Evolutionary conservation across 495 filamentous ascomycete genomes (phyloP).

Genomic region (Letharia lupina): DNA sequence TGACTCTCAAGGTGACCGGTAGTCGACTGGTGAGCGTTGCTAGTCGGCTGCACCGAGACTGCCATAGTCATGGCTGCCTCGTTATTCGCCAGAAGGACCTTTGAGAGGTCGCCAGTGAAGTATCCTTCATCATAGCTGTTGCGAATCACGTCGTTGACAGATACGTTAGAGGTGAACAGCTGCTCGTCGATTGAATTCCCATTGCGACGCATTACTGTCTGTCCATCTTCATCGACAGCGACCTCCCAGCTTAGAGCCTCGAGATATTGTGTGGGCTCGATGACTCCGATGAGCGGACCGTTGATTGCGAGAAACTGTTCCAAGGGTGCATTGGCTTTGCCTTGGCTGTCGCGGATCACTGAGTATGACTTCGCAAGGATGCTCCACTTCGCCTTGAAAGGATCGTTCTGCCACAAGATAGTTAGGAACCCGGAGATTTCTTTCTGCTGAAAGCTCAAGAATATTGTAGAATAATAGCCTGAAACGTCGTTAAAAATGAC

Average conservation of each 20-base stretch:
- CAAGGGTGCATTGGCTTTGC: conserved; percentile 33
- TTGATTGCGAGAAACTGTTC: conserved; percentile 33
- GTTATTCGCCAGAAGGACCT: background rate
- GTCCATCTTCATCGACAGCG: conserved; percentile 21
- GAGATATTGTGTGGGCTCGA: conserved; percentile 34
- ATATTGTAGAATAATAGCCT: conserved; percentile 38
- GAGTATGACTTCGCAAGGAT: conserved; percentile 44
- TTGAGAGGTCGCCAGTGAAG: conserved; percentile 16
- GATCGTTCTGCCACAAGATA: conserved; percentile 38
- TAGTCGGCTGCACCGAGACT: background rate
- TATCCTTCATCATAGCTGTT: conserved; percentile 29
- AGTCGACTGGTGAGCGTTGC: background rate
- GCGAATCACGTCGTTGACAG: conserved; percentile 31
- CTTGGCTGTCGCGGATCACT: conserved; percentile 38
- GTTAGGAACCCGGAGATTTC: conserved; percentile 36
- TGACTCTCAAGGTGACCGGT: background rate
- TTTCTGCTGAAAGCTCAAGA: conserved; percentile 36
- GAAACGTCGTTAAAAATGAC: conserved; percentile 20
- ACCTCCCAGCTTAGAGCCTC: conserved; percentile 35
- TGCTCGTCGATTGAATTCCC: conserved; percentile 12
- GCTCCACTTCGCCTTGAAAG: conserved; percentile 41
- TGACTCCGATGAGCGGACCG: conserved; percentile 34
- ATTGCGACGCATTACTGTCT: conserved; percentile 14
- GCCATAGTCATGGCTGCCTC: conserved; percentile 14
- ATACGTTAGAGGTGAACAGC: conserved; percentile 28